Base-by-base conservation (phyloP, 2,329 filamentous ascomycete species). In the Scedosporium aurantiacum region DNA sequence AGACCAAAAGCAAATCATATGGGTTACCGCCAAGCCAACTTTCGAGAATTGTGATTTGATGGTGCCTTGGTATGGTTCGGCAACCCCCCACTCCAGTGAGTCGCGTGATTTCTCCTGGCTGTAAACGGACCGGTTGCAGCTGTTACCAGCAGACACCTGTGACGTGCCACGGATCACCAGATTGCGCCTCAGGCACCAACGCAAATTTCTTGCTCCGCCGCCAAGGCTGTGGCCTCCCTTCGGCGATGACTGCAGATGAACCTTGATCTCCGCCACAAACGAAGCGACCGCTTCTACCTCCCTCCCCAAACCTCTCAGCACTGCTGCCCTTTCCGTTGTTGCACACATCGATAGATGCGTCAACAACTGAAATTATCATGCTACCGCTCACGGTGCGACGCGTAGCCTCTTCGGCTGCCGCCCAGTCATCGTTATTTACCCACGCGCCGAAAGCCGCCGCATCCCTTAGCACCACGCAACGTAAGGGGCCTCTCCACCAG, bases 301-400 rank as follows among this genome's bases (percentile, higher is more conserved):
- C 16, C 37, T 37, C 52, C 32, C n/a, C n/a, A n/a, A 37, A 28
- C 50, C 28, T 62, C 54, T 52, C 32, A 50, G 37, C 52, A 25
- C 57, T 55, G 57, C 61, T 60, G 41, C 27, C 52, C 59, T 57
- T 18, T 32, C 54, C 56, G 37, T 60, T 56, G 21, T 41, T 37
- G 23, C 5, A 16, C 40, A 45, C 59, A 41, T 61, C 59, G 52
- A 27, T 57, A 28, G 45, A 60, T 62, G 45, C 23, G 5, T 50
- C 41, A 25, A 41, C 56, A 62, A 21, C 41, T 28, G 28, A 28
- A 41, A 43, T 16, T 62, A 75, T 68, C 66, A 83, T 83, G 80
- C 70, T 84, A 70, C 79, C 80, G 68, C 76, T 76, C 62, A 82
- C 81, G 69, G 75, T 83, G 72, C 79, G 82, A 71, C 81, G 81